Conservation (phyloP, 116 monocot genomes). For the Cymodocea nodosa region DNA sequence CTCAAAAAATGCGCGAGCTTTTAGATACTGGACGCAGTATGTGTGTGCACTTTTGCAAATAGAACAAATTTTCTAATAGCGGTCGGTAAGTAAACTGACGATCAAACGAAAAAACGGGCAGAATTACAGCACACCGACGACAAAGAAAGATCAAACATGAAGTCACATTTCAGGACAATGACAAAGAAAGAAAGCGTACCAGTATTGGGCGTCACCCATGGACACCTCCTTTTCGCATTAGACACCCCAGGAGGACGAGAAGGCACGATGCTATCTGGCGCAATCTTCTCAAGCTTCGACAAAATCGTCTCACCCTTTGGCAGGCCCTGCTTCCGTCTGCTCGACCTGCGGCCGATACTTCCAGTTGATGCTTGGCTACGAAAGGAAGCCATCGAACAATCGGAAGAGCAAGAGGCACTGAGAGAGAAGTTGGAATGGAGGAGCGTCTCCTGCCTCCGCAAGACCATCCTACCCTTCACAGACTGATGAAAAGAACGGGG, state of each 20-base stretch:
- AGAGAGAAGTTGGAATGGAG: conserved; percentile 61
- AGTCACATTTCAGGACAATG: neutral
- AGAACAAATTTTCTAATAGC: too few relatives aligned
- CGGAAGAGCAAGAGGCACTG: conserved; percentile 79
- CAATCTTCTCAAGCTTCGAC: conserved; percentile 26
- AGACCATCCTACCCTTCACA: conserved; percentile 10
- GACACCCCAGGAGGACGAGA: neutral
- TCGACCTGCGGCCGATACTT: conserved; percentile 31
- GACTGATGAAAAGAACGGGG: neutral
- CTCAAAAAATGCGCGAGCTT: too few relatives aligned
- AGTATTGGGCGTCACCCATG: conserved; percentile 72
- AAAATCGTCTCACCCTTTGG: conserved; percentile 16
- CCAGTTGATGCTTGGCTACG: conserved; percentile 72
- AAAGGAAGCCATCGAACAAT: conserved; percentile 66
- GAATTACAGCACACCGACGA: neutral
- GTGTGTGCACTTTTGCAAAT: too few relatives aligned
- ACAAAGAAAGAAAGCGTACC: conserved; percentile 17
- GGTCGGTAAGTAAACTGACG: neutral
- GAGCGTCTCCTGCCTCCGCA: conserved; percentile 46
- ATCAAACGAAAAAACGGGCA: neutral
- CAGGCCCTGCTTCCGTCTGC: conserved; percentile 20
- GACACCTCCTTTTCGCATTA: conserved; percentile 51
- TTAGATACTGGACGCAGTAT: too few relatives aligned
- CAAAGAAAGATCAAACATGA: neutral
- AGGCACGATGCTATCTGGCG: conserved; percentile 8